Evolutionary conservation across 1,139 yeast species (phyloP).

Genomic region (Debaryomyces robertsiae): DNA sequence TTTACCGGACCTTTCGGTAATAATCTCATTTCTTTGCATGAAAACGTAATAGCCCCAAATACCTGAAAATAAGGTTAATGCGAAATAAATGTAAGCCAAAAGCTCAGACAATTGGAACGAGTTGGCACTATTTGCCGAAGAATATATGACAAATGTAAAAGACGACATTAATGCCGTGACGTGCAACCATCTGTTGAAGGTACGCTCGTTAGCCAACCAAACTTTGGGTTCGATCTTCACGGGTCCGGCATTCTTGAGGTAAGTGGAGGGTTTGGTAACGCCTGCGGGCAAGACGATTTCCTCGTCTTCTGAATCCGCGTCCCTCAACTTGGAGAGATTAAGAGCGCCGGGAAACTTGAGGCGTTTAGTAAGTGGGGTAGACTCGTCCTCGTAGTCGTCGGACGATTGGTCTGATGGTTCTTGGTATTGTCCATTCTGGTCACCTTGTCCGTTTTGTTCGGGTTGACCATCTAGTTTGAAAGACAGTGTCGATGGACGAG

Average conservation of each 20-base stretch:
- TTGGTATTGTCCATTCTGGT: not conserved
- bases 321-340: slow-evolving; percentile 40
- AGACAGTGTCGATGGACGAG: not conserved
- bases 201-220: slow-evolving; percentile 97
- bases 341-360: slow-evolving; percentile 33
- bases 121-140: slow-evolving; percentile 69
- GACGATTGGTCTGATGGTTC: slow-evolving; percentile 29
- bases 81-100: slow-evolving; percentile 81
- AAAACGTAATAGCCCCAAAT: slow-evolving; percentile 88
- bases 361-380: slow-evolving; percentile 23
- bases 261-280: slow-evolving; percentile 74
- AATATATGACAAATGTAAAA: slow-evolving; percentile 80
- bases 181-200: slow-evolving; percentile 93
- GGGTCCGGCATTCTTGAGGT: slow-evolving; percentile 88
- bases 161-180: slow-evolving; percentile 88
- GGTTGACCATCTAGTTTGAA: not conserved
- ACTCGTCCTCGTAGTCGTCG: slow-evolving; percentile 46
- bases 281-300: slow-evolving; percentile 89
- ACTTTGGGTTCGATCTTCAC: slow-evolving; percentile 95
- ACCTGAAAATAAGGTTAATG: slow-evolving; percentile 77
- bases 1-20: slow-evolving; percentile 77
- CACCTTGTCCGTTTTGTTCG: not conserved
- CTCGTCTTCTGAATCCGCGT: slow-evolving; percentile 82
- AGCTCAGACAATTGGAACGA: slow-evolving; percentile 56
- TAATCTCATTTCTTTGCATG: slow-evolving; percentile 67